These are phyloP conservation scores for Jasminum sambac DNA, from an alignment of 257 asterid genomes.

Conservation along the genomic window DNA sequence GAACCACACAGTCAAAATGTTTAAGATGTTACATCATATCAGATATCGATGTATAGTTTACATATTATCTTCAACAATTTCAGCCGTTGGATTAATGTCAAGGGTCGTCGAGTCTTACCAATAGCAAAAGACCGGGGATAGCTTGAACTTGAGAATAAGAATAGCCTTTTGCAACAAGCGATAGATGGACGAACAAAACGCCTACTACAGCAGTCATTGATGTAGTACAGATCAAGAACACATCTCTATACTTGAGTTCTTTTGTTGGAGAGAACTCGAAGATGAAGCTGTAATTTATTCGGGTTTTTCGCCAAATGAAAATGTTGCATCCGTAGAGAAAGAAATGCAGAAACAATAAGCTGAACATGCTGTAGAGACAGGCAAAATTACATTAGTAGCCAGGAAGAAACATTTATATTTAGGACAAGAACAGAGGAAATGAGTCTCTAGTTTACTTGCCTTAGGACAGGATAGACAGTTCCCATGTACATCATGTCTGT, in stretches of 20 bases:
- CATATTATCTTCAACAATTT: too few relatives aligned
- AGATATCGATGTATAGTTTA: too few relatives aligned
- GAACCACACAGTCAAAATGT: too few relatives aligned
- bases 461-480: conserved; percentile 83
- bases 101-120: conserved; percentile 57
- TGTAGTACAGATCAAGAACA: conserved; percentile 73
- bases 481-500: conserved; percentile 78
- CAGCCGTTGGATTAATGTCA: too few relatives aligned
- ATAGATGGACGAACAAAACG: conserved; percentile 64
- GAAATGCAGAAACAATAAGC: conserved; percentile 82
- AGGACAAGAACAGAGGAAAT: background rate
- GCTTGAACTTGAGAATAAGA: conserved; percentile 63
- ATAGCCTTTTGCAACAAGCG: conserved; percentile 70
- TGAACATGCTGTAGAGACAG: conserved; percentile 75
- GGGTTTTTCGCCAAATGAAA: conserved; percentile 83
- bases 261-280: conserved; percentile 65
- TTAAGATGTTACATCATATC: too few relatives aligned
- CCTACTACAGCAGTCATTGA: conserved; percentile 79
- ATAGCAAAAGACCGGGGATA: conserved; percentile 68
- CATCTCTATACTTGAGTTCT: conserved; percentile 71
- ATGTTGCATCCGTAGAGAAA: conserved; percentile 91
- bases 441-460: conserved; percentile 48
- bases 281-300: conserved; percentile 85
- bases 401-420: background rate
- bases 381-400: conserved; percentile 5